Conservation (phyloP, 345 rosid species). For the Ailanthus altissimus region DNA sequence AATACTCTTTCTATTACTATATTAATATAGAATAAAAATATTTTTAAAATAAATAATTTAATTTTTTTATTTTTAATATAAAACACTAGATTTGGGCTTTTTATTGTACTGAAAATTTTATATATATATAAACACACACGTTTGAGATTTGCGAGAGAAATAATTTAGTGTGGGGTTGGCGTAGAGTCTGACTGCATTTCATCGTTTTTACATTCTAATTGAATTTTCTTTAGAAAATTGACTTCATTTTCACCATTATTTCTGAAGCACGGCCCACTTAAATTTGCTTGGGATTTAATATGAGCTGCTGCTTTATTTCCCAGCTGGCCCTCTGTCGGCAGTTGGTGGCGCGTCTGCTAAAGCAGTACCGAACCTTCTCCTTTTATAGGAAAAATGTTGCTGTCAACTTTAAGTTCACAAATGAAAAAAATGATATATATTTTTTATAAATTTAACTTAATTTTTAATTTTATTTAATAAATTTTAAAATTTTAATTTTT, state of each 20-base stretch:
- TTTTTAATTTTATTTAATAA: too few species aligned
- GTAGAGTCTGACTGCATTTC: slow-evolving; percentile 23
- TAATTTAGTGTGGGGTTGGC: slow-evolving; percentile 1
- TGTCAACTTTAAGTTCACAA: slow-evolving; percentile 2
- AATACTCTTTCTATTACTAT: too few species aligned
- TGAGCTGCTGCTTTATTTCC: slow-evolving; percentile 1
- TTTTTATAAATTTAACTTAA: too few species aligned
- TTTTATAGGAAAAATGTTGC: not conserved
- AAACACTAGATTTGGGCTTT: too few species aligned
- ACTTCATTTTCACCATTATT: slow-evolving; percentile 10
- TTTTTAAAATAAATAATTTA: too few species aligned
- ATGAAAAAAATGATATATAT: too few species aligned
- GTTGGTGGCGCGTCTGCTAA: not conserved
- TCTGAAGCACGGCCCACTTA: not conserved
- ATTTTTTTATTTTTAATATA: too few species aligned
- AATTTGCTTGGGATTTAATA: slow-evolving; percentile 12
- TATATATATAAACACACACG: too few species aligned
- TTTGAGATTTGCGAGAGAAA: slow-evolving; percentile 9
- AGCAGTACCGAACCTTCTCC: not conserved
- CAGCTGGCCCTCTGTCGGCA: not conserved
- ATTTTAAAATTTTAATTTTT: too few species aligned
- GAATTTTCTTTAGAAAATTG: slow-evolving; percentile 9
- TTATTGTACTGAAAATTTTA: too few species aligned
- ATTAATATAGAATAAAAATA: too few species aligned
- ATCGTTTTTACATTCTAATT: not conserved